A percentile compares a stretch with the other conserved stretches of the same genome.
phyloP scores from a whole-genome alignment of 805 yeast species.

The Blastobotrys peoriensis region DNA sequence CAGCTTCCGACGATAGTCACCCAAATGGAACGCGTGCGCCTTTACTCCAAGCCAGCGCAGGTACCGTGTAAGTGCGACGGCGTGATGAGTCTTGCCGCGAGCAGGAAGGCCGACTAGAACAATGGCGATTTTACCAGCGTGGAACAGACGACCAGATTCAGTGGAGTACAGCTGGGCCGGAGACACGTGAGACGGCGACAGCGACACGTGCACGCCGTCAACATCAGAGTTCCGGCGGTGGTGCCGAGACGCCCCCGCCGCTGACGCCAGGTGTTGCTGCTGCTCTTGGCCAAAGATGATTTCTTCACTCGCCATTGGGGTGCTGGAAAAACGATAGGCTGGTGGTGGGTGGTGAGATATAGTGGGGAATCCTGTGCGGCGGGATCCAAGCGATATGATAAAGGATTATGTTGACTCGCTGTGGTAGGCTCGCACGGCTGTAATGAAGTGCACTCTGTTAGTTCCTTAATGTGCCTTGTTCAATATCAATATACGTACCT shows the following conservation, averaged over 20 bases:
- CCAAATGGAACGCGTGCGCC: constrained; percentile 84
- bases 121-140: constrained; percentile 89
- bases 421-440: no score
- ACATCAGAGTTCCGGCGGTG: constrained; percentile 19
- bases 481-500: no score
- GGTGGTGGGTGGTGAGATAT: no score
- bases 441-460: no score
- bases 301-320: not conserved
- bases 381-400: no score
- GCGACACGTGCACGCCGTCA: constrained; percentile 18
- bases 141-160: constrained; percentile 85
- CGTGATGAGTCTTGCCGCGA: constrained; percentile 87
- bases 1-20: constrained; percentile 69
- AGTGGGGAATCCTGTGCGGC: no score
- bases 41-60: constrained; percentile 95
- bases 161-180: constrained; percentile 94
- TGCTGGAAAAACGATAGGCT: no score
- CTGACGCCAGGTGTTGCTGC: not conserved
- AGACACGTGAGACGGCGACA: constrained; percentile 53
- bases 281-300: not conserved
- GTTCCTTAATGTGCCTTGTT: no score
- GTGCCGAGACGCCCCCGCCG: not conserved
- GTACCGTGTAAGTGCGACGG: constrained; percentile 87
- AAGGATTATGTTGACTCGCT: no score
- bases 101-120: constrained; percentile 92